phyloP scores from a whole-genome alignment of 1,139 yeast genomes.

The Yamadazyma diospyri region DNA sequence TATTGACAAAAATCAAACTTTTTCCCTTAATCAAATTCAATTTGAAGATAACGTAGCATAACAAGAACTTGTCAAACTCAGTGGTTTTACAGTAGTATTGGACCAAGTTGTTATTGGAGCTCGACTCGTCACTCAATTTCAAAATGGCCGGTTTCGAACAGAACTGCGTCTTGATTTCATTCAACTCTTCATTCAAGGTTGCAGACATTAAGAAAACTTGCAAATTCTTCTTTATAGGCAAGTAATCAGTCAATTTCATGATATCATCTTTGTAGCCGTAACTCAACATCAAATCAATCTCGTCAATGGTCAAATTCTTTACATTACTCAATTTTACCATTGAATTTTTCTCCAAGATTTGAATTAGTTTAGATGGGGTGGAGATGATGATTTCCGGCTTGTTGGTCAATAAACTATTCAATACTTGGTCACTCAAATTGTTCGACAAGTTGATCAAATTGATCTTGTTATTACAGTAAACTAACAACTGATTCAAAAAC shows the following conservation, averaged over 20 bases:
- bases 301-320: conserved; percentile 82
- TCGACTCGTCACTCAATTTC: conserved; percentile 67
- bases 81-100: conserved; percentile 86
- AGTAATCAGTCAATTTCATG: conserved; percentile 53
- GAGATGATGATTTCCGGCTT: conserved; percentile 80
- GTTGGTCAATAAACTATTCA: conserved; percentile 64
- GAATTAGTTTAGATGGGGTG: conserved; percentile 79
- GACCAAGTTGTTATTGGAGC: conserved; percentile 54
- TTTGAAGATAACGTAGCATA: conserved; percentile 89
- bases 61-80: conserved; percentile 88
- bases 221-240: conserved; percentile 70
- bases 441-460: conserved; percentile 72
- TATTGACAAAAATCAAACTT: conserved; percentile 85
- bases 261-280: conserved; percentile 92
- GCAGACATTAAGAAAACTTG: conserved; percentile 98
- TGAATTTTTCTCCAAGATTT: conserved; percentile 50
- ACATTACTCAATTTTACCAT: conserved; percentile 49
- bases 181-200: conserved; percentile 83
- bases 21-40: conserved; percentile 87
- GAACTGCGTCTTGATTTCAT: conserved; percentile 67
- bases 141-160: conserved; percentile 86
- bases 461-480: conserved; percentile 68
- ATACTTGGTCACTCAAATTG: conserved; percentile 68
- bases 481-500: conserved; percentile 63
- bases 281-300: conserved; percentile 86